Base-by-base conservation (phyloP, 2,329 filamentous ascomycete genomes). In the Claviceps capensis region DNA sequence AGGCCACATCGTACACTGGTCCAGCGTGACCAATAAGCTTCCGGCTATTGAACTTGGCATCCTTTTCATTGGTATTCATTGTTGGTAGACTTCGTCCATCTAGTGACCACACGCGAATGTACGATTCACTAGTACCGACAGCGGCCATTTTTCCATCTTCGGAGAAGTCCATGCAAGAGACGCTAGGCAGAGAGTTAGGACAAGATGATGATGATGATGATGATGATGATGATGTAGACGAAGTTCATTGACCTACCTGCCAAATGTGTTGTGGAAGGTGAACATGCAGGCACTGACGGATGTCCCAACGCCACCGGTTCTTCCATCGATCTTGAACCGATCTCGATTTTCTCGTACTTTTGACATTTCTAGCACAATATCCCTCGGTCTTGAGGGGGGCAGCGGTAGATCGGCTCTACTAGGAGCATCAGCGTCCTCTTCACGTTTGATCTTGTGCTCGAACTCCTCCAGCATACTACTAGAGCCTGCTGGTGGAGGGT, bases 261-360 rank as follows among this genome's bases (percentile, higher is more conserved):
- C 89, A 56, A 89, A 83, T 0, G 88, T 95, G 67, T 98, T 98
- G 72, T 98, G 93, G 63, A 97, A 95, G 0, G 93, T 98, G 65
- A 94, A 96, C 86, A 97, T 97, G 73, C 88, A 93, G 23, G 94
- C 84, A 61, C 89, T 95, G 54, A 96, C 76, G 26, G 83, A 83
- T 51, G 88, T 81, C 14, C 90, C 88, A 49, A 90, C 78, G 8
- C 90, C 91, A 16, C 88, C 87, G 13, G 86, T 91, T 37, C 86
- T 81, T 19, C 83, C 81, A 54, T 95, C 87, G 53, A 97, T 91
- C 63, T 82, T 85, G 66, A 96, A 95, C 17, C 91, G 80, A 62
- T 97, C 91, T 22, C 93, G 82, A 62, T 95, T 88, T 67, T 98
- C 93, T 57, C 88, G 87, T 9, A 97, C 82, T 64, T 91, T 93